Evolutionary conservation across 768 basidiomycete genomes (phyloP), one percentile per base, ranked within the genome.

Genomic region (Termitomyces sp.): DNA sequence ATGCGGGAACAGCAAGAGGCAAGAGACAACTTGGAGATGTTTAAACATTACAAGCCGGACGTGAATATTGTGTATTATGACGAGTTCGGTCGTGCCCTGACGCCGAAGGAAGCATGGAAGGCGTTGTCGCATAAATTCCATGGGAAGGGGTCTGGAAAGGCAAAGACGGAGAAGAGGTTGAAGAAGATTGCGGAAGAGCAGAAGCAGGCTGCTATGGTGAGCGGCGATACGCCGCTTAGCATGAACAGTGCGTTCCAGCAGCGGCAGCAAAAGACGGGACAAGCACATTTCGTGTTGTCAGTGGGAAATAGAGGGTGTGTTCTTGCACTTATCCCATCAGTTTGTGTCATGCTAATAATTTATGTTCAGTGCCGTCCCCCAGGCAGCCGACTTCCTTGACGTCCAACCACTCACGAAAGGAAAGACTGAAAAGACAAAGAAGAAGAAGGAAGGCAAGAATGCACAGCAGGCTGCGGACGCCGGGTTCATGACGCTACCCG

Each of bases 111-210:
- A 74, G 95, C 96, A 5, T 98, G 96, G 95, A 98, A 98, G 74
- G 92, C 94, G 16, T 75, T 99, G 40, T 94, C 91, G 41, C 97
- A 99, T 69, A 91, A 92, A 67, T 98, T 99, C 84, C 97, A 99
- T 62, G 97, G 97, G 33, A 98, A 98, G 71, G 93, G 93, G 2
- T 91, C 91, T 1, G 97, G 97, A 11, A 91, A 88, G 75, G 91
- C 90, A 84, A 98, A 98, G 81, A 94, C 89, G 22, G 96, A 98
- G 78, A 98, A 98, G 70, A 81, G 93, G 57, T 65, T 98, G 60
- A 94, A 95, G 82, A 94, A 90, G 76, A 98, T 98, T 60, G 91
- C 87, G n/a, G 95, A 98, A 64, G 97, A 99, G 76, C 84, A 89
- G 70, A 98, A 97, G 77, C 82, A 93, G 67, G 84, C 84, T 56